These are phyloP conservation scores for Aspergillus sp. DNA, from an alignment of 2,329 filamentous ascomycete species.

Conservation along the genomic window DNA sequence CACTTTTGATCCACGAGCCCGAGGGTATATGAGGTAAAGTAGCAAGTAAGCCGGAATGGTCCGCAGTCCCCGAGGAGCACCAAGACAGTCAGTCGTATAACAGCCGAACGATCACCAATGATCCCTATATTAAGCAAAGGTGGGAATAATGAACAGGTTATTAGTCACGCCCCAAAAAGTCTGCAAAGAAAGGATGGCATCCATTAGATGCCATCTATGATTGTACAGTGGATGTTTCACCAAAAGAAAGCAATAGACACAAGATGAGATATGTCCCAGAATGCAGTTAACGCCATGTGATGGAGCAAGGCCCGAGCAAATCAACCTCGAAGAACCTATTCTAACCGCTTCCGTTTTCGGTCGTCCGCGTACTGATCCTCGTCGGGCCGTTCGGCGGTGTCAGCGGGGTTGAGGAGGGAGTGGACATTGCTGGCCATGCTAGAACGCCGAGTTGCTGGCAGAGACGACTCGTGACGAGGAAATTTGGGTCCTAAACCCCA, in stretches of 20 bases:
- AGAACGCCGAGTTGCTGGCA: slow-evolving; percentile 63
- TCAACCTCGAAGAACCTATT: slow-evolving; percentile 28
- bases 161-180: neutral
- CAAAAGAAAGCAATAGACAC: neutral
- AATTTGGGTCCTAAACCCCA: slow-evolving; percentile 52
- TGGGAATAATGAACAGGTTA: neutral
- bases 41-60: slow-evolving; percentile 16
- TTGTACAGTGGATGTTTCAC: slow-evolving; percentile 1
- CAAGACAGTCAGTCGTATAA: neutral
- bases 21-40: slow-evolving; percentile 22
- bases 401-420: slow-evolving; percentile 65
- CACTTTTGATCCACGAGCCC: slow-evolving; percentile 21
- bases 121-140: neutral
- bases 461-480: slow-evolving; percentile 38
- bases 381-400: slow-evolving; percentile 63
- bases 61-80: slow-evolving; percentile 1
- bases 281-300: neutral
- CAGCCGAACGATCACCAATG: too few relatives aligned
- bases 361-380: slow-evolving; percentile 61
- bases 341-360: slow-evolving; percentile 59
- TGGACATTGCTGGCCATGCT: slow-evolving; percentile 72
- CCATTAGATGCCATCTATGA: neutral
- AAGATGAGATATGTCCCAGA: neutral
- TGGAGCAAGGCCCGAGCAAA: neutral
- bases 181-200: neutral